phyloP scores from a whole-genome alignment of 805 yeast species.

The Hanseniaspora vineae region DNA sequence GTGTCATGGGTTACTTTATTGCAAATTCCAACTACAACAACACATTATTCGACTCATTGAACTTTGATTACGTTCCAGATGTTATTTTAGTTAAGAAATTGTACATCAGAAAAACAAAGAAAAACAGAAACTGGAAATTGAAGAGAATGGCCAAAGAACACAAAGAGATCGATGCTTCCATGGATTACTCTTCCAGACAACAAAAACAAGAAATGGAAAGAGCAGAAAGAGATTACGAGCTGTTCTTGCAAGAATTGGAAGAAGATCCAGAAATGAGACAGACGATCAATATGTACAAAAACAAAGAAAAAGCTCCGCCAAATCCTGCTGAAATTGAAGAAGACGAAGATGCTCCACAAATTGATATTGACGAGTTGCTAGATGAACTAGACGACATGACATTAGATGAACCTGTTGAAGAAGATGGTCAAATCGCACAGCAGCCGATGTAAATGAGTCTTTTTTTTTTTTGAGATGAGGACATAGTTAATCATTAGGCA shows the following conservation, averaged over 20 bases:
- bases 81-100: slow-evolving; percentile 81
- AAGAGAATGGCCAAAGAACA: slow-evolving; percentile 97
- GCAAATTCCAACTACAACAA: slow-evolving; percentile 81
- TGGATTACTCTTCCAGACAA: slow-evolving; percentile 45
- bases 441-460: neutral
- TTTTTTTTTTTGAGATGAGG: no score
- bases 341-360: slow-evolving; percentile 77
- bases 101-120: slow-evolving; percentile 68
- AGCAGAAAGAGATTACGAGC: slow-evolving; percentile 89
- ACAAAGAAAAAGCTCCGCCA: slow-evolving; percentile 21
- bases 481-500: no score
- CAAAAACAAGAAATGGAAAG: slow-evolving; percentile 81
- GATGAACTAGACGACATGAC: slow-evolving; percentile 94
- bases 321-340: slow-evolving; percentile 34
- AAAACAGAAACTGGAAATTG: slow-evolving; percentile 76
- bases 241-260: slow-evolving; percentile 92
- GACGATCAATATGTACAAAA: slow-evolving; percentile 78
- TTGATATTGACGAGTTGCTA: slow-evolving; percentile 81
- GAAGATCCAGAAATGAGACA: slow-evolving; percentile 93
- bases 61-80: slow-evolving; percentile 59
- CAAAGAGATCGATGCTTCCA: slow-evolving; percentile 70
- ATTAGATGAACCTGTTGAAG: slow-evolving; percentile 37
- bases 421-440: neutral
- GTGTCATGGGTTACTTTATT: slow-evolving; percentile 82
- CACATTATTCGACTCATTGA: slow-evolving; percentile 63